Evolutionary conservation across 371 early-diverging fungal species (phyloP), one percentile per base, ranked within the genome.

Genomic region (Mucor racemosus): DNA sequence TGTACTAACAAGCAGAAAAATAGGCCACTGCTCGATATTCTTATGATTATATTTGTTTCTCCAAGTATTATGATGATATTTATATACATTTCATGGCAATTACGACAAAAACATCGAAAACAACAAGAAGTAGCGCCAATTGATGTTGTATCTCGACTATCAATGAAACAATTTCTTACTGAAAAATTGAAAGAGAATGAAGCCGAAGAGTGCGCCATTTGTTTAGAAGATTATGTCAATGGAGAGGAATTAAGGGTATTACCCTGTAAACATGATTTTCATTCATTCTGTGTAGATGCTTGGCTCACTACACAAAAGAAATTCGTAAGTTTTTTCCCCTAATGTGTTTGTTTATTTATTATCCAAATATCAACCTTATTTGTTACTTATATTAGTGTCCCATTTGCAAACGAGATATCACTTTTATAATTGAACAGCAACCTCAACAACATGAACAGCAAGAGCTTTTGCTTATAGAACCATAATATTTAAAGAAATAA

Each of bases 221-320:
- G 99, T 80, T 79, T 98, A 65, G 95, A 95, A 34, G 94, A 94
- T 59, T 98, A 92, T 79, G 79, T 81, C 35, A 88, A 89, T 35
- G 92, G 88, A 5, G 94, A 94, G 33, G 81, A 87, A 58, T 73
- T 98, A 38, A 76, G 98, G 8, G 80, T 89, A 9, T 77, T 99
- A 58, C 92, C 93, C 0, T 99, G 99, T 77, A 79, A 79, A 40
- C 99, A 99, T 76, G 86, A 86, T 59, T 99, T 94, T 78, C 99
- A 99, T 72, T 81, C 86, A 38, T 80, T 80, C 6, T 99, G 99
- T 78, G 91, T 99, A 34, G 98, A 96, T 66, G 86, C 84, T 40
- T 93, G 94, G 94, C 81, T 94, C 17, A 92, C 91, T 3, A 92
- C 90, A 0, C 83, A 90, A 65, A 92, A 94, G 79, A 90, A 87